phyloP scores from a whole-genome alignment of 306 rosid genomes.

The Hippophae tibetana region DNA sequence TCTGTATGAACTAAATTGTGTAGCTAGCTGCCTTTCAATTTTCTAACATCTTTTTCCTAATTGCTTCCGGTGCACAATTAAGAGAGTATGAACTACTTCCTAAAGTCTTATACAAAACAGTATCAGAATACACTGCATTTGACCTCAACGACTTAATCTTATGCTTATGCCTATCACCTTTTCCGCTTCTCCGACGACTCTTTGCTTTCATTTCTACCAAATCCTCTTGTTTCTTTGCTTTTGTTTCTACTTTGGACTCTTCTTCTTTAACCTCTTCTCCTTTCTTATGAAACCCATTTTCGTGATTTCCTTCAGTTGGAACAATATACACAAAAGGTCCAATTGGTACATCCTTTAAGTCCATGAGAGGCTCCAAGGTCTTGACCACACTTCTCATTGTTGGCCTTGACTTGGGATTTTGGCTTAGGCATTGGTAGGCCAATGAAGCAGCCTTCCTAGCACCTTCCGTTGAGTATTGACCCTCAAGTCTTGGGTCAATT shows the following conservation, averaged over 20 bases:
- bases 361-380: conserved; percentile 51
- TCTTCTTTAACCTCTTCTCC: too few species aligned
- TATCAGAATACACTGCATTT: conserved; percentile 57
- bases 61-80: conserved; percentile 9
- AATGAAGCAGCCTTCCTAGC: conserved; percentile 50
- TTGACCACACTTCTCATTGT: conserved; percentile 66
- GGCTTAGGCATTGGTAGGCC: conserved; percentile 68
- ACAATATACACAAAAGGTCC: conserved; percentile 72
- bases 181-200: background rate
- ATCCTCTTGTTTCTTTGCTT: too few species aligned
- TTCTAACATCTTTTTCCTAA: background rate
- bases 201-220: conserved; percentile 1
- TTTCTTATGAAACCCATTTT: too few species aligned
- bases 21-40: background rate
- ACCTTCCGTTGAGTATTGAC: conserved; percentile 64
- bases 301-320: conserved; percentile 28
- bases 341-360: conserved; percentile 44
- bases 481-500: conserved; percentile 76
- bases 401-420: conserved; percentile 59
- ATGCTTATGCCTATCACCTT: background rate
- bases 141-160: conserved; percentile 33
- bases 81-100: conserved; percentile 47
- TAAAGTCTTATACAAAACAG: conserved; percentile 49
- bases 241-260: too few species aligned
- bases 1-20: too few species aligned